Base-by-base conservation (phyloP, 352 stramenopile genomes). In the Blastocystis sp. region DNA sequence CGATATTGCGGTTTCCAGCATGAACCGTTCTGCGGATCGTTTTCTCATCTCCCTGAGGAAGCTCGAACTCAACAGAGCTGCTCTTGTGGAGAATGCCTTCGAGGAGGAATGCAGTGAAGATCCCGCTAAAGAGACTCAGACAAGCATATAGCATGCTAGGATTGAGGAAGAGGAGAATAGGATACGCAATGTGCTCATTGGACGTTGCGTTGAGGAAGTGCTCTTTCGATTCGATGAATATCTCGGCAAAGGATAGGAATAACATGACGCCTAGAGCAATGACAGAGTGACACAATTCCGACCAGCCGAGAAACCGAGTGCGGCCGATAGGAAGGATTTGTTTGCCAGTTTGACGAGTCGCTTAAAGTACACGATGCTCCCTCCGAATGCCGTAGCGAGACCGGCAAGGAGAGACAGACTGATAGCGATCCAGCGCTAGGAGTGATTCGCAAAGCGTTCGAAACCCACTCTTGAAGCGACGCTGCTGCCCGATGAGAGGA, bases 161-260 rank as follows among this genome's bases (percentile, higher is more conserved):
- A 21, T 63, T 41, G 71, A 80, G 9, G 24, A 12, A 88, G 12
- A 92, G 1, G 29, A 16, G n/a, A 89, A 26, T 10, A 62, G 91
- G 29, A 62, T 59, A 91, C 69, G 45, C 79, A 66, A 35, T 50
- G 26, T 62, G 91, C 78, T 24, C 78, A 35, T 33, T 37, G 61
- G 9, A 26, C 4, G 19, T 63, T 12, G n/a, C 63, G 33, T 33
- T 61, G 51, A 35, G 59, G 62, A 92, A 92, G 9, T 39, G 45
- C 21, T 90, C 71, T 24, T 66, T 63, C 2, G 88, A 90, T 45
- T 92, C 91, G 31, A 88, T 63, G 67, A 94, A 94, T n/a, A 95
- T 92, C 76, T 95, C 92, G 1, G 95, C 91, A 21, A 95, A 91
- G 4, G 93, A 93, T 63, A 95, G 92, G 88, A 95, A 95, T 39